These are phyloP conservation scores for Peterozyma xylosa DNA, from an alignment of 805 yeast genomes.

Conservation along the genomic window DNA sequence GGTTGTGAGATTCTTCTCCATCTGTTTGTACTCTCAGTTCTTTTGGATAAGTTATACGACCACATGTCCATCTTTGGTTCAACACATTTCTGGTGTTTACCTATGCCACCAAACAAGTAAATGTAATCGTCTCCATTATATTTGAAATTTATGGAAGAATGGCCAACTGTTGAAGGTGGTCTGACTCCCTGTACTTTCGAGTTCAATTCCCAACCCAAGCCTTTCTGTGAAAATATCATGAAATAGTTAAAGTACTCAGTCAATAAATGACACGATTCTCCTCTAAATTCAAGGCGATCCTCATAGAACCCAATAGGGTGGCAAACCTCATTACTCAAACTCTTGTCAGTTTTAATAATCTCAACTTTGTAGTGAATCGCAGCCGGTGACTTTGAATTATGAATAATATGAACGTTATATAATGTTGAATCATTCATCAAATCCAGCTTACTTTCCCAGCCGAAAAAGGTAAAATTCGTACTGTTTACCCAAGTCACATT, in stretches of 20 bases:
- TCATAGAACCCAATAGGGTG: background rate
- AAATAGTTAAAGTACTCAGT: background rate
- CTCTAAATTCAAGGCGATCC: background rate
- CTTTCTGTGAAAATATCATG: background rate
- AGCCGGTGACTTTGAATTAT: too few relatives aligned
- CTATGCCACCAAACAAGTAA: conserved; percentile 2
- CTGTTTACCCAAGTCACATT: conserved; percentile 3
- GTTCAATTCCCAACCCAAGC: conserved; percentile 1
- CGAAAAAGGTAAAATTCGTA: conserved; percentile 1
- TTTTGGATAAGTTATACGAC: background rate
- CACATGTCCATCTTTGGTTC: conserved; percentile 1
- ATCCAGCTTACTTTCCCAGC: background rate
- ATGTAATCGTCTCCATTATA: background rate
- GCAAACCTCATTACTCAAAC: background rate
- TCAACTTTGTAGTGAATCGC: background rate
- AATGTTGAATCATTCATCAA: background rate
- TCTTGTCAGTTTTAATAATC: background rate
- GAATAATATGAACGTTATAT: background rate
- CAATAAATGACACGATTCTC: background rate
- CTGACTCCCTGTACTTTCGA: background rate
- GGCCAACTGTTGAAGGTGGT: conserved; percentile 1
- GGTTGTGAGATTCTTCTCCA: conserved; percentile 2
- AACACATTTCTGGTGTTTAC: background rate
- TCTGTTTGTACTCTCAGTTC: background rate
- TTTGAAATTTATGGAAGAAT: background rate